Conservation (phyloP, 768 basidiomycete species). For the Lepiota venenata region DNA sequence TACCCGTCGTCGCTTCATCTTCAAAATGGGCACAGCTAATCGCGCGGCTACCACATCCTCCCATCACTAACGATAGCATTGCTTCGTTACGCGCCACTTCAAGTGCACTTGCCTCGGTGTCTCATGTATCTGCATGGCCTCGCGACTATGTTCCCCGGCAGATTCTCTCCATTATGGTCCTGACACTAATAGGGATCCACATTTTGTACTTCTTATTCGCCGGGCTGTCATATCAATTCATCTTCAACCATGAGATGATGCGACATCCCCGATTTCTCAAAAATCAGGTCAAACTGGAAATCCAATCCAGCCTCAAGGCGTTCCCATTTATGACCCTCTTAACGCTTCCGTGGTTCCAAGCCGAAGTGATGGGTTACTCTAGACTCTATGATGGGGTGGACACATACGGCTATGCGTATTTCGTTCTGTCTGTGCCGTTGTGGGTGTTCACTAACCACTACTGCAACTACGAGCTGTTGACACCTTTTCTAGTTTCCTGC, state of each 20-base stretch:
- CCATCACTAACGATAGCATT: constrained; percentile 36
- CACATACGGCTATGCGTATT: constrained; percentile 77
- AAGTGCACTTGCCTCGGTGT: constrained; percentile 22
- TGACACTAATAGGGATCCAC: constrained; percentile 82
- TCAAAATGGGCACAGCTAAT: constrained; percentile 54
- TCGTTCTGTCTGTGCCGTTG: constrained; percentile 66
- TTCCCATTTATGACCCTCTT: constrained; percentile 82
- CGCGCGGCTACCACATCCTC: constrained; percentile 55
- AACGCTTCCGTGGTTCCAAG: constrained; percentile 93
- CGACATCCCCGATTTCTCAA: constrained; percentile 90
- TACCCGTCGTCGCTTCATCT: constrained; percentile 25
- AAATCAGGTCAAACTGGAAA: constrained; percentile 83
- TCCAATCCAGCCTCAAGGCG: constrained; percentile 64
- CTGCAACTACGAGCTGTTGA: constrained; percentile 7
- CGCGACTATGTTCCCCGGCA: constrained; percentile 83
- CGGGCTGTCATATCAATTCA: constrained; percentile 72
- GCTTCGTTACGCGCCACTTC: constrained; percentile 21
- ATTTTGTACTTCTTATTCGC: constrained; percentile 89
- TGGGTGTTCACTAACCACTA: constrained; percentile 32
- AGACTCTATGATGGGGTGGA: constrained; percentile 73
- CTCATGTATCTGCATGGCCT: constrained; percentile 72
- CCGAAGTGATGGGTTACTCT: constrained; percentile 84
- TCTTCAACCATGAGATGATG: constrained; percentile 97
- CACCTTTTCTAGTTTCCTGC: constrained; percentile 22
- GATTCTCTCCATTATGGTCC: constrained; percentile 57